Base-by-base conservation (phyloP, 2,329 filamentous ascomycete species). In the Pseudohalonectria lignicola region DNA sequence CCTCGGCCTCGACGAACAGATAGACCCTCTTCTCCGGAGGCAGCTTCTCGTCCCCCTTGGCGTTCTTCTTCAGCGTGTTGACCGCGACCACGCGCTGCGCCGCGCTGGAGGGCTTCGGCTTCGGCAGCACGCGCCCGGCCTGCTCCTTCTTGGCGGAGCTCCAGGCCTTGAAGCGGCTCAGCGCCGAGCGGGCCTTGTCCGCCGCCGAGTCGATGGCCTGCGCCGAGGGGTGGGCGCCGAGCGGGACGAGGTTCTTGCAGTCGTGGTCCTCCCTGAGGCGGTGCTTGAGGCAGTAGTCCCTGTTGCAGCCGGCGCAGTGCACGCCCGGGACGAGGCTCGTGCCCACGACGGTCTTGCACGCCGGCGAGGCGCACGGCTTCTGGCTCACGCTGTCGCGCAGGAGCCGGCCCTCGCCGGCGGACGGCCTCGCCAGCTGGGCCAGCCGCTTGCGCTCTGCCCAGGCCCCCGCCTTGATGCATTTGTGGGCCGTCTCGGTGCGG, bases 31-130 rank as follows among this genome's bases (percentile, higher is more conserved):
- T 94, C 46, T 94, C 86, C 0, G 67, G 58, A 0, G 86, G 69
- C 0, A 95, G 60, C 50, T 86, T 90, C 9, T 78, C 77, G 46
- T 96, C 90, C 1, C 93, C 93, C 62, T 94, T 95, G 3, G 92
- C 90, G 1, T 74, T 78, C 55, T 82, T 82, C 64, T 94, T 95
- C 31, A 98, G 66, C 9, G 73, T 76, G 45, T 86, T 86, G 6
- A 90, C 67, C 5, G 82, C 84, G 3, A 79, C 66, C 15, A 84
- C 49, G 3, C 80, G 72, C 35, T 79, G 75, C 0, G 82, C 73
- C 0, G 79, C 71, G 1, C 69, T 73, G 26, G 71, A 70, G 2
- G 76, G 73, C 52, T 78, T 79, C 15, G 77, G 67, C 47, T 79
- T 79, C 1, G 80, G 73, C 12, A 82, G 61, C 5, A 65, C 66